A percentile compares a stretch with the other conserved stretches of the same genome.
These are phyloP conservation scores for Fusarium sublunatum DNA, from an alignment of 2,329 filamentous ascomycete genomes.

Conservation along the genomic window DNA sequence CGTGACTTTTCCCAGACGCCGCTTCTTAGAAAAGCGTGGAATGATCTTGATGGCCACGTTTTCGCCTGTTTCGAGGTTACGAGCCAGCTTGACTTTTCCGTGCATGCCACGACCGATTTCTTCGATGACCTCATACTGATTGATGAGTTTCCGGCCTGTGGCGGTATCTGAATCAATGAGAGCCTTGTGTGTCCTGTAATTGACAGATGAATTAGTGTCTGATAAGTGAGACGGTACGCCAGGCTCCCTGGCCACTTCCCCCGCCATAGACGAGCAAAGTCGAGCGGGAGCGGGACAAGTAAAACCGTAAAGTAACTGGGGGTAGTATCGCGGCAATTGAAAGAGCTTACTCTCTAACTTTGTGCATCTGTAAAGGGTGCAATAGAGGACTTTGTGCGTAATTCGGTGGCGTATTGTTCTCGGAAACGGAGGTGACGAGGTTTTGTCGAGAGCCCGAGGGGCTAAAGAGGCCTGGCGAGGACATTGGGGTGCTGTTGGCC, in stretches of 20 bases:
- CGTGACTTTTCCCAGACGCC: constrained; percentile 86
- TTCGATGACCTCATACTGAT: constrained; percentile 96
- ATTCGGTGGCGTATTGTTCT: constrained; percentile 64
- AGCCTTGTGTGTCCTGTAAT: constrained; percentile 81
- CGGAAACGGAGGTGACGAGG: constrained; percentile 60
- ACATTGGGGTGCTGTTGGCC: constrained; percentile 67
- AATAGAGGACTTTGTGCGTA: constrained; percentile 69
- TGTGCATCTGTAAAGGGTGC: constrained; percentile 77
- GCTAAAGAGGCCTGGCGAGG: constrained; percentile 71
- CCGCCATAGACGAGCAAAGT: constrained; percentile 15
- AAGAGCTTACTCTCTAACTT: constrained; percentile 77
- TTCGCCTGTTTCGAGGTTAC: constrained; percentile 78
- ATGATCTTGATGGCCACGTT: constrained; percentile 99
- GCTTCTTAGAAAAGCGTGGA: constrained; percentile 91
- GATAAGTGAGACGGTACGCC: constrained; percentile 22
- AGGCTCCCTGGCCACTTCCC: constrained; percentile 24
- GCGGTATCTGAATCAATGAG: constrained; percentile 89
- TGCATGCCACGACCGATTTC: constrained; percentile 96
- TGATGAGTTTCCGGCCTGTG: constrained; percentile 95
- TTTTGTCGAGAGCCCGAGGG: constrained; percentile 59
- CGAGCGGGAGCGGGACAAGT: constrained; percentile 11
- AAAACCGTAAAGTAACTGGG: constrained; percentile 1
- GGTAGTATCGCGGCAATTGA: constrained; percentile 11
- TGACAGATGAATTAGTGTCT: constrained; percentile 32
- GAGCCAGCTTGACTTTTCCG: constrained; percentile 95